Evolutionary conservation across 2,329 filamentous ascomycete genomes (phyloP), one percentile per base, ranked within the genome.

Genomic region (Beauveria pseudobassiana): DNA sequence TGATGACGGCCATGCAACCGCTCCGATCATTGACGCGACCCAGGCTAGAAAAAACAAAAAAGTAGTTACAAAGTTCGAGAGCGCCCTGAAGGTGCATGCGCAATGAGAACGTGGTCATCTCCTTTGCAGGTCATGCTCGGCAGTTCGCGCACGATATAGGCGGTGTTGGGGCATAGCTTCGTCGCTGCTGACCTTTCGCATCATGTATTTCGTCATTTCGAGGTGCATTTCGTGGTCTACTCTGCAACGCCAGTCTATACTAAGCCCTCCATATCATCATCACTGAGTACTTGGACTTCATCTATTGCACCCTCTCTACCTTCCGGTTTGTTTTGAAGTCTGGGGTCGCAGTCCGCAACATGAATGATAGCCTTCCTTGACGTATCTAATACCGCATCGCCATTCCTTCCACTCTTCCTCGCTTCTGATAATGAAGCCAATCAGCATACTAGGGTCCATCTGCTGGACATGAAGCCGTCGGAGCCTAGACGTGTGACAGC

Each of bases 361-460:
- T 93, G 90, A 54, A 98, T 89, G 58, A 99, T 90, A 7, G 87
- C 81, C 73, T 96, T 97, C 24, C 90, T 90, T 67, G 9, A 89
- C 86, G 67, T 89, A 84, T 67, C 85, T 85, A 2, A 96, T 82
- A n/a, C 85, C 83, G 63, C 83, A 79, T 69, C 90, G 88, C 93
- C 93, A 98, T 59, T 85, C 82, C 45, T 82, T 77, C 88, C 93
- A 98, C 67, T 99, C 95, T 49, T 87, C 82, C 67, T 93, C 87
- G 62, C 90, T 85, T 46, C 82, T 84, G 64, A 99, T 92, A 42
- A 99, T 77, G 69, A 98, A 98, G 5, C 91, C 93, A 66, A 99
- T 90, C 48, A 99, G 78, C 95, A 99, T 99, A 70, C 92, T 97
- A 0, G 95, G 95, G 69, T 99, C 95, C 90, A 99, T 95, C 70